Evolutionary conservation across 2,329 filamentous ascomycete genomes (phyloP), one percentile per base, ranked within the genome.

Genomic region (Arthroderma sp.): DNA sequence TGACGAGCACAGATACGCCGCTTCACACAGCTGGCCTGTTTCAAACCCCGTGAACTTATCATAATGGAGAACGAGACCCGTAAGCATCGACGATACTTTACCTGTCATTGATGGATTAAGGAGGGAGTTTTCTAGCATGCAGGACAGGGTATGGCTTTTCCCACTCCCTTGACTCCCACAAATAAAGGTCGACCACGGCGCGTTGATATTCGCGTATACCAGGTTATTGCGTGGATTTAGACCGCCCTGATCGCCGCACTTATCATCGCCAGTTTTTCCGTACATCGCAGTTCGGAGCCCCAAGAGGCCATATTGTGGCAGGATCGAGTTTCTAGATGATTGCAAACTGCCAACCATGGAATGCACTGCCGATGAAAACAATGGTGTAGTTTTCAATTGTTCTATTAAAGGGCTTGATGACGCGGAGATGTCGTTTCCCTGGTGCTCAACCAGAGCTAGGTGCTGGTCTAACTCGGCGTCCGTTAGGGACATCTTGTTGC

Each of bases 101-200:
- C 70, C 72, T 1, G 71, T 54, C 2, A 58, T 49, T 0, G 59
- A 60, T 0, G 53, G 47, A 2, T 43, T 0, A 4, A 66, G 42
- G 1, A 68, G 55, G 1, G 55, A 51, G 27, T 62, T 61, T 37
- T 75, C 75, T 0, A 80, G 62, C 40, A 82, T 62, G 51, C 71
- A 77, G 0, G 74, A 71, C 2, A 78, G 61, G 0, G 76, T 79
- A 46, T 81, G 74, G 15, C 70, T 75, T 53, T 81, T 81, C 0
- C 78, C 78, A 36, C 70, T 73, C 0, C 77, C 78, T 52, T 81
- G 77, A 1, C 72, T 72, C 1, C 78, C 78, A 48, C 78, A 82
- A 15, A 82, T 74, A 54, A 81, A 81, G 0, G 69, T 64, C 0
- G 75, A 78, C 50, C 69, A 75, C 0, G 77, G 77, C 0, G 68